A percentile compares a stretch with the other conserved stretches of the same genome.
Conservation (phyloP, 108 stramenopile genomes). For the Epithemia pelagica region DNA sequence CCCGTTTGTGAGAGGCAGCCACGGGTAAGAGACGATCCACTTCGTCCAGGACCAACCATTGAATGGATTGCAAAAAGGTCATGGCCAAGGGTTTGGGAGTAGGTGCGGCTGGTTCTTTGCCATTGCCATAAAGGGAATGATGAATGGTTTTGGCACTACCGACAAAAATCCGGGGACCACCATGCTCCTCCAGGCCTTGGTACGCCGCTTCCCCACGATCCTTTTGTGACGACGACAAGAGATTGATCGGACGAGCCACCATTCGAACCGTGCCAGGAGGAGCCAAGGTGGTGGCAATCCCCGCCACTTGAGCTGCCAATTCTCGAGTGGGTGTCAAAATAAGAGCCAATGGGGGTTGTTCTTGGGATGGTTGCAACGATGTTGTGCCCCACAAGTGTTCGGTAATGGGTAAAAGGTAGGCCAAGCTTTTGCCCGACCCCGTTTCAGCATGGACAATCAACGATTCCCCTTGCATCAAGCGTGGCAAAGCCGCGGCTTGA, state of each 20-base stretch:
- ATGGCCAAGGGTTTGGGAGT: slow-evolving; percentile 76
- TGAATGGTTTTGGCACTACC: slow-evolving; percentile 79
- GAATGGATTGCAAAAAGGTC: slow-evolving; percentile 40
- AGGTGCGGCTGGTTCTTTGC: slow-evolving; percentile 67
- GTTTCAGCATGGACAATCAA: slow-evolving; percentile 74
- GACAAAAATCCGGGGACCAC: slow-evolving; percentile 54
- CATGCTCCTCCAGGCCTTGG: slow-evolving; percentile 21
- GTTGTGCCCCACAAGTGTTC: slow-evolving; percentile 59
- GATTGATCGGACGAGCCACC: slow-evolving; percentile 63
- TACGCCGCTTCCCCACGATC: slow-evolving; percentile 32
- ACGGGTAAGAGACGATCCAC: slow-evolving; percentile 65
- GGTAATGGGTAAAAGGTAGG: slow-evolving; percentile 79
- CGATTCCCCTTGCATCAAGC: slow-evolving; percentile 43
- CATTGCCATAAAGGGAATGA: slow-evolving; percentile 62
- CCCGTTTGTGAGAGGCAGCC: slow-evolving; percentile 34
- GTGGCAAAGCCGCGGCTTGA: slow-evolving; percentile 55
- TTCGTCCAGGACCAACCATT: slow-evolving; percentile 80
- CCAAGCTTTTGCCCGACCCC: slow-evolving; percentile 77
- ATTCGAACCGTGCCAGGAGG: slow-evolving; percentile 81
- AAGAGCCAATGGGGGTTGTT: slow-evolving; percentile 39
- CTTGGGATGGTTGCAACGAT: slow-evolving; percentile 6
- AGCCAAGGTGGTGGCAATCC: slow-evolving; percentile 70
- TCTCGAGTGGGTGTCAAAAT: slow-evolving; percentile 92
- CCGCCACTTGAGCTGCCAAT: slow-evolving; percentile 89
- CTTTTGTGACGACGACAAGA: slow-evolving; percentile 41